Percentiles rank a stretch among this genome's conserved stretches.
Conservation (phyloP, 2,329 filamentous ascomycete species). For the Nigrograna mackinnonii region DNA sequence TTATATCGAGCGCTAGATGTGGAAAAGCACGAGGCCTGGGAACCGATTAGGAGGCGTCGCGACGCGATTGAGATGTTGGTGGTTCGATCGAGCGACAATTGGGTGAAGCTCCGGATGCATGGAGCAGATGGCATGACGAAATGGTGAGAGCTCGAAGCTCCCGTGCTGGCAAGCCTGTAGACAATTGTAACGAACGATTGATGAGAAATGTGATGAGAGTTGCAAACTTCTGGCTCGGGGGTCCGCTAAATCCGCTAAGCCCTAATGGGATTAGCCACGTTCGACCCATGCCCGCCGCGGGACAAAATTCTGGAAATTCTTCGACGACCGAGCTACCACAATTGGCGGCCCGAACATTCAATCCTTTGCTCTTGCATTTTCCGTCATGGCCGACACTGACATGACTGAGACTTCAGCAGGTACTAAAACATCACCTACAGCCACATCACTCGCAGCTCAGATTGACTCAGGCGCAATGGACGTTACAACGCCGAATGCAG, state of each 20-base stretch:
- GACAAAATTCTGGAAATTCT: not conserved
- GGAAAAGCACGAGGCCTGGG: constrained; percentile 37
- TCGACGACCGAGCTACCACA: not conserved
- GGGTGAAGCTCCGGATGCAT: constrained; percentile 36
- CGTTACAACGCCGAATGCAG: constrained; percentile 25
- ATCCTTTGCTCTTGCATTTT: not conserved
- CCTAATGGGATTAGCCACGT: constrained; percentile 1
- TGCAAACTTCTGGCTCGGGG: constrained; percentile 17
- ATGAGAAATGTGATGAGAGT: too few species aligned
- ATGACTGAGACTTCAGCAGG: constrained; percentile 34
- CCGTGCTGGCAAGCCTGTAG: constrained; percentile 21
- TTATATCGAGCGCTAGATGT: constrained; percentile 34
- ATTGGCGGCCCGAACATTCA: too few species aligned
- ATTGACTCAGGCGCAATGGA: constrained; percentile 39
- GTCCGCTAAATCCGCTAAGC: constrained; percentile 22
- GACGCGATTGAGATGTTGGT: constrained; percentile 23
- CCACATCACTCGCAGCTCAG: constrained; percentile 29
- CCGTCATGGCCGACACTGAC: constrained; percentile 28
- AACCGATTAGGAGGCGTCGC: constrained; percentile 21
- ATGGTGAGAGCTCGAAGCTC: constrained; percentile 24
- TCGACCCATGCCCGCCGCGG: too few species aligned
- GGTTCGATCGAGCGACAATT: constrained; percentile 30
- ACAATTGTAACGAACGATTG: constrained; percentile 11
- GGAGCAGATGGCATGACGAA: constrained; percentile 32
- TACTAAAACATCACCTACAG: constrained; percentile 19